A percentile compares a stretch with the other conserved stretches of the same genome.
Evolutionary conservation across 2,329 filamentous ascomycete species (phyloP).

Genomic region (Pyrenophora seminiperda): DNA sequence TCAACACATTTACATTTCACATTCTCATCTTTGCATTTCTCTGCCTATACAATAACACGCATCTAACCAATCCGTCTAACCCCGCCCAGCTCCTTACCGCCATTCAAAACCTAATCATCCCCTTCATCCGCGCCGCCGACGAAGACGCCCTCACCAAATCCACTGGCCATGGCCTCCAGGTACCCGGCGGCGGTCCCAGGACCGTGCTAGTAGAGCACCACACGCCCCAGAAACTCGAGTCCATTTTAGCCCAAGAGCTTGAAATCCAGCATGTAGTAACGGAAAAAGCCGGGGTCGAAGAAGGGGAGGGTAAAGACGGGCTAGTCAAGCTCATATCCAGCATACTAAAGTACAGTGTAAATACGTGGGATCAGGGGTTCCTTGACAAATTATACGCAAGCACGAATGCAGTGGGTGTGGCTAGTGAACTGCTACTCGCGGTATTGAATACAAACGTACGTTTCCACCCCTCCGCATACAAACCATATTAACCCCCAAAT

Average conservation of each 20-base stretch:
- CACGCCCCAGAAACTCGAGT: constrained; percentile 50
- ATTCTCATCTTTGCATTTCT: too few species aligned
- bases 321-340: constrained; percentile 62
- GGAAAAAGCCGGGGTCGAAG: constrained; percentile 13
- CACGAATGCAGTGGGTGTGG: constrained; percentile 84
- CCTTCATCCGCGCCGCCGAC: constrained; percentile 74
- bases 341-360: constrained; percentile 84
- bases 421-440: constrained; percentile 81
- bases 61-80: constrained; percentile 1
- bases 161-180: constrained; percentile 61
- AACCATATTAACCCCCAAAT: not conserved
- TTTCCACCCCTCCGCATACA: not conserved
- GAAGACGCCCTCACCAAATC: constrained; percentile 62
- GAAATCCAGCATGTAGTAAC: constrained; percentile 33
- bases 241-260: constrained; percentile 45
- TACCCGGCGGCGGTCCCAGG: constrained; percentile 65
- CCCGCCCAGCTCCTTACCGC: constrained; percentile 45
- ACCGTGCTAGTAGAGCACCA: constrained; percentile 53
- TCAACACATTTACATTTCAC: too few species aligned
- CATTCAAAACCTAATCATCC: constrained; percentile 70
- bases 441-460: constrained; percentile 85
- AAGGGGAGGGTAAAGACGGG: constrained; percentile 51
- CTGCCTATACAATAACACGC: too few species aligned
- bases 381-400: constrained; percentile 93
- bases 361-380: constrained; percentile 98